phyloP scores from a whole-genome alignment of 177 flowering plant species.

The Vitis hybrid region DNA sequence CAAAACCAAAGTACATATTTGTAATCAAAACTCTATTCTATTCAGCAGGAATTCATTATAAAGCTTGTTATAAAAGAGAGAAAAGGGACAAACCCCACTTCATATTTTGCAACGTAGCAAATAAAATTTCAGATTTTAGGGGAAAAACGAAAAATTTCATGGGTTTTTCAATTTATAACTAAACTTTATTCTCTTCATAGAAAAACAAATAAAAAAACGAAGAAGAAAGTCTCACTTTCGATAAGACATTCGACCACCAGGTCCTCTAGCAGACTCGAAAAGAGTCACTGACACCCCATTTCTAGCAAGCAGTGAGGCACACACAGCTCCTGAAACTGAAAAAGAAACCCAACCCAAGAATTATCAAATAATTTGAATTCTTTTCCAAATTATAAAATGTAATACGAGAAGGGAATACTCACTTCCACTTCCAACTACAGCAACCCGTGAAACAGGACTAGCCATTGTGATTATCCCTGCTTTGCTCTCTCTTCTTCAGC shows the following conservation, averaged over 20 bases:
- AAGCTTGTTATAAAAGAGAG: not conserved
- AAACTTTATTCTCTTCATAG: not conserved
- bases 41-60: too few species aligned
- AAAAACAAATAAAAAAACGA: not conserved
- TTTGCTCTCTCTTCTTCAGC: not conserved
- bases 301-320: slow-evolving; percentile 67
- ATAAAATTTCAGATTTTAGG: not conserved
- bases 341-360: slow-evolving; percentile 1
- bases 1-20: not conserved
- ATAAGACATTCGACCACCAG: slow-evolving; percentile 89
- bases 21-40: too few species aligned
- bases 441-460: slow-evolving; percentile 38
- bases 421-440: slow-evolving; percentile 89
- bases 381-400: not conserved
- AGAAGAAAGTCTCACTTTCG: slow-evolving; percentile 45
- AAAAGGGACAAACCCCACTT: too few species aligned
- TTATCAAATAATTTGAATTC: not conserved
- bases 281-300: slow-evolving; percentile 71
- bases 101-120: not conserved
- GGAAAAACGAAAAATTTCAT: not conserved
- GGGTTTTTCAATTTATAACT: not conserved
- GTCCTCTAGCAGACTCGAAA: slow-evolving; percentile 81
- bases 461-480: slow-evolving; percentile 11
- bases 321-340: slow-evolving; percentile 83
- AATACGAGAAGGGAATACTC: slow-evolving; percentile 12